Evolutionary conservation across 768 basidiomycete genomes (phyloP).

Genomic region (Auriscalpium orientale): DNA sequence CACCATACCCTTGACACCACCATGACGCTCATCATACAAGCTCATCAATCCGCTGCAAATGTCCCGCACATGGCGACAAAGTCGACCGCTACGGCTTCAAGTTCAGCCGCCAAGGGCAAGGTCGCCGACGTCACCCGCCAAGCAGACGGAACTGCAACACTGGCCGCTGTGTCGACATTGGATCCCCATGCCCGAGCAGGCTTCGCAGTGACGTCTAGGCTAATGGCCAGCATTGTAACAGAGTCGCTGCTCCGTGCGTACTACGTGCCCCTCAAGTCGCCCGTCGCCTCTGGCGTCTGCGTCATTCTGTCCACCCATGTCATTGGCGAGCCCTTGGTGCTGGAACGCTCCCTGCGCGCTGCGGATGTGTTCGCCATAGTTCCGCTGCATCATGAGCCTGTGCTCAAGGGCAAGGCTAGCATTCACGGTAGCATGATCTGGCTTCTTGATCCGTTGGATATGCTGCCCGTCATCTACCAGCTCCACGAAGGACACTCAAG

Average conservation of each 20-base stretch:
- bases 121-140: too few relatives aligned
- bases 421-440: slow-evolving; percentile 36
- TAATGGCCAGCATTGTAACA: slow-evolving; percentile 42
- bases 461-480: slow-evolving; percentile 39
- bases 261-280: slow-evolving; percentile 28
- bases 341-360: slow-evolving; percentile 27
- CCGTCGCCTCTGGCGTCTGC: slow-evolving; percentile 27
- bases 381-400: slow-evolving; percentile 39
- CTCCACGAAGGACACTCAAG: slow-evolving; percentile 13
- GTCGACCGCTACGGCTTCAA: too few relatives aligned
- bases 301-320: slow-evolving; percentile 32
- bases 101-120: too few relatives aligned
- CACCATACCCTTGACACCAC: too few relatives aligned
- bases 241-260: slow-evolving; percentile 38
- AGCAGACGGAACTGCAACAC: not conserved
- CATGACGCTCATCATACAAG: too few relatives aligned
- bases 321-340: slow-evolving; percentile 25
- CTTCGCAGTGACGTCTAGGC: slow-evolving; percentile 41
- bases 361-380: slow-evolving; percentile 41
- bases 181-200: slow-evolving; percentile 21
- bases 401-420: slow-evolving; percentile 27
- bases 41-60: too few relatives aligned
- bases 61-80: too few relatives aligned
- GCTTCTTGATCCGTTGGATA: slow-evolving; percentile 51
- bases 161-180: not conserved